Evolutionary conservation across 169 alveolate genomes (phyloP).

Genomic region (Plasmodium coatneyi): DNA sequence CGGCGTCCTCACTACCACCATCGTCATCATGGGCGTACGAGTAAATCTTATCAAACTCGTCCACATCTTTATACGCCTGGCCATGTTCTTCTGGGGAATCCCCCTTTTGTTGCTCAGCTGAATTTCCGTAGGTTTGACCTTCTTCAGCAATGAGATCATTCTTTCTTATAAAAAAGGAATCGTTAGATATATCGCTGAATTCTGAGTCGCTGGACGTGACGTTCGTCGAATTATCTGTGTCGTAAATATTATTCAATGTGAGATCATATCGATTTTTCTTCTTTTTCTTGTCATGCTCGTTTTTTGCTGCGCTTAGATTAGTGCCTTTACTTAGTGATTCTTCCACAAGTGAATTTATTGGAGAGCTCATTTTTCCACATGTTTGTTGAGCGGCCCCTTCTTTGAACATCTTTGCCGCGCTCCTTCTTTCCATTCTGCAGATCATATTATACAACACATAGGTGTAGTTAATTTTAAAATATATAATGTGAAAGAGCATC

Average conservation of each 20-base stretch:
- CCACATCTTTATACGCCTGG: not conserved
- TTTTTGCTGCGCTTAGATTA: not conserved
- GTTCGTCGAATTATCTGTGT: constrained; percentile 62
- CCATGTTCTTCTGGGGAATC: not conserved
- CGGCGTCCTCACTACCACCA: not conserved
- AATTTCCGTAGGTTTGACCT: not conserved
- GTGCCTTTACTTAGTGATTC: not conserved
- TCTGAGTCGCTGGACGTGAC: constrained; percentile 19
- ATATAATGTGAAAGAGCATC: constrained; percentile 72
- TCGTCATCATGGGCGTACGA: constrained; percentile 27
- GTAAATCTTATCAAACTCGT: constrained; percentile 35
- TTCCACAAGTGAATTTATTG: not conserved
- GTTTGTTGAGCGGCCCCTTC: not conserved
- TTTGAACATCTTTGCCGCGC: not conserved
- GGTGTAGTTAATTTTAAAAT: constrained; percentile 65
- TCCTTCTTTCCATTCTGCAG: not conserved
- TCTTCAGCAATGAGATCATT: not conserved
- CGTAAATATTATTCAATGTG: constrained; percentile 56
- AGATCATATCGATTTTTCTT: constrained; percentile 21
- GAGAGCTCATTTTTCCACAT: not conserved
- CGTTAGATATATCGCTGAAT: constrained; percentile 56
- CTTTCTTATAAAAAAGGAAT: constrained; percentile 34
- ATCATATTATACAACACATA: constrained; percentile 54
- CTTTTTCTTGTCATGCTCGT: not conserved
- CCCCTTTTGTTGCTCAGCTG: not conserved